Percentiles rank a stretch among this genome's conserved stretches.
Conservation (phyloP, 225 moss, liverwort and hornwort genomes). For the Physcomitrellopsis africana region DNA sequence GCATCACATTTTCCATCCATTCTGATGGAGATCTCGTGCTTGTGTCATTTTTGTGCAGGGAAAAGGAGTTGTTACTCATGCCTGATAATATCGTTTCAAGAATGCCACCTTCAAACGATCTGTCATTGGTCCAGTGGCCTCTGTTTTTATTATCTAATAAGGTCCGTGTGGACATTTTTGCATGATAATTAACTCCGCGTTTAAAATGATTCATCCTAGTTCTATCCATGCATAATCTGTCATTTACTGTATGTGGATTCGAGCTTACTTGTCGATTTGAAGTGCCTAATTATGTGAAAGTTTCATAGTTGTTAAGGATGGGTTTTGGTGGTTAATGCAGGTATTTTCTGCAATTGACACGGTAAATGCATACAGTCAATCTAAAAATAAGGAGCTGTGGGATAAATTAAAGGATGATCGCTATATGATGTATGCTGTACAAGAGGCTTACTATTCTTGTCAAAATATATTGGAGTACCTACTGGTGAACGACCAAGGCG, state of each 20-base stretch:
- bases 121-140: constrained; percentile 65
- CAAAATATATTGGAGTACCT: constrained; percentile 44
- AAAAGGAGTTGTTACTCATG: constrained; percentile 64
- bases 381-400: constrained; percentile 55
- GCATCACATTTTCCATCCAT: background rate
- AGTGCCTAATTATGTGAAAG: background rate
- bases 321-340: constrained; percentile 27
- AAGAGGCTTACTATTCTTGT: constrained; percentile 52
- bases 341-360: constrained; percentile 67
- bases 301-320: background rate
- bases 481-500: constrained; percentile 44
- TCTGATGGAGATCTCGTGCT: background rate
- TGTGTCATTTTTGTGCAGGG: constrained; percentile 38
- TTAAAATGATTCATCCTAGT: constrained; percentile 21
- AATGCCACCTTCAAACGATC: background rate
- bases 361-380: constrained; percentile 53
- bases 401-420: constrained; percentile 58
- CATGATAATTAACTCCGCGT: background rate
- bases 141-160: constrained; percentile 76
- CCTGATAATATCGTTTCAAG: constrained; percentile 23
- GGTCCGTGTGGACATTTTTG: constrained; percentile 32
- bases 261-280: background rate
- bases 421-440: constrained; percentile 61
- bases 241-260: background rate
- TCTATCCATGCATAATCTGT: background rate